Base-by-base conservation (phyloP, 73 alveolate species). In the Symbiodinium natans region DNA sequence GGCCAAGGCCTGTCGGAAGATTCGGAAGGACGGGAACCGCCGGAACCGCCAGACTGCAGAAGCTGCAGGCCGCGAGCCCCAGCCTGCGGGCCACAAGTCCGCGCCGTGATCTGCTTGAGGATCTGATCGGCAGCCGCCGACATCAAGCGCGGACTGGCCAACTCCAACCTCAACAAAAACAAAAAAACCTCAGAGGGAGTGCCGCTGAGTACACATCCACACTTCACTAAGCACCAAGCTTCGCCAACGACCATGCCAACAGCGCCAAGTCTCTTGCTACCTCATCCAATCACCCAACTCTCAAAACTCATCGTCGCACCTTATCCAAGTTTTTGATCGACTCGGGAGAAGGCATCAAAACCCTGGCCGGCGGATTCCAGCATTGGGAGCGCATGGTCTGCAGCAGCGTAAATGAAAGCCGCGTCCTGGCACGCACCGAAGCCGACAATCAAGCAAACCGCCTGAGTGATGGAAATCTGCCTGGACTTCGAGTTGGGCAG, bases 1-100 rank as follows among this genome's bases (percentile, higher is more conserved):
- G 48, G 96, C 86, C 82, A 33, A 56, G 40, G 96, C 96, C 96
- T 90, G 46, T 41, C 46, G 25, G 34, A 29, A 23, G 54, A 19
- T 10, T 17, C 52, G 34, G 31, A 21, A 15, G 11, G 56, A 31
- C 13, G 59, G 21, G 13, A 46, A 13, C 59, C 6, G 13, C 21
- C 59, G 59, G 13, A 6, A 71, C 41, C 21, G 41, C 43, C 83
- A 29, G 42, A 2, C 15, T 31, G 11, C 23, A 25, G 25, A 59
- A 27, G 9, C 1, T 27, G 9, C 17, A 34, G 27, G 42, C 82
- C 85, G 83, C 83, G 31, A 23, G n/a, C 71, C 31, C 41, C 41
- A 19, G 84, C 96, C 96, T 90, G 96, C 75, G 96, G 96, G 3
- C 96, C 96, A 68, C 96, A 63, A 46, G 88, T 68, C 36, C 42